A percentile compares a stretch with the other conserved stretches of the same genome.
Evolutionary conservation across 2,329 filamentous ascomycete species (phyloP).

Genomic region (Ophioceras dolichostomum): DNA sequence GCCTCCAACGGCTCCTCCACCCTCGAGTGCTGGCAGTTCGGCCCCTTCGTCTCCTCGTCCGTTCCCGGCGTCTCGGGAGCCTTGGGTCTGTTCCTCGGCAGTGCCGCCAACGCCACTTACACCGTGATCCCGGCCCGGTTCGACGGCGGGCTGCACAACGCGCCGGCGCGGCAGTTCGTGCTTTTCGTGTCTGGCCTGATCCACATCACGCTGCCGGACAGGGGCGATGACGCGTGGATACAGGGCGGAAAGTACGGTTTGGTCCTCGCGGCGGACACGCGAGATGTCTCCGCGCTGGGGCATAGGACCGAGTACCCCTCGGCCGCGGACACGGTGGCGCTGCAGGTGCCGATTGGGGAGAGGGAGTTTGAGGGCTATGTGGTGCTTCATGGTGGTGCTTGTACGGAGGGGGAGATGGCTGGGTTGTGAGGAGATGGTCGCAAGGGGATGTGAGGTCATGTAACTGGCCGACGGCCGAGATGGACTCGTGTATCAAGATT

Average conservation of each 20-base stretch:
- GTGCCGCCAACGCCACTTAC: constrained; percentile 19
- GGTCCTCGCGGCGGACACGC: constrained; percentile 28
- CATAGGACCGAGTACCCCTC: constrained; percentile 28
- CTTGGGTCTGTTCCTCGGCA: constrained; percentile 17
- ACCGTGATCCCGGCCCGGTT: constrained; percentile 21
- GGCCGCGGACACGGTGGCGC: constrained; percentile 19
- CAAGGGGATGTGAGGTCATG: neutral
- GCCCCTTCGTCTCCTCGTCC: constrained; percentile 18
- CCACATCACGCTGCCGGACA: constrained; percentile 26
- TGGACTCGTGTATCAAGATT: too few relatives aligned
- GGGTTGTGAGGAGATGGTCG: neutral
- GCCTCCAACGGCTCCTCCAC: constrained; percentile 22
- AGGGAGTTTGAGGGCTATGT: neutral
- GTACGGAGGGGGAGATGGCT: constrained; percentile 1
- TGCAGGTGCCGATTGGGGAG: constrained; percentile 20
- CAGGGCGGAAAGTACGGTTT: constrained; percentile 25
- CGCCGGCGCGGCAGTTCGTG: constrained; percentile 26
- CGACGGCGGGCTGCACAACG: constrained; percentile 26
- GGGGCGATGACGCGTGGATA: constrained; percentile 21
- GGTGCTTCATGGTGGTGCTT: neutral
- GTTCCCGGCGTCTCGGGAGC: constrained; percentile 20
- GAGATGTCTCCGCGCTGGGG: constrained; percentile 22
- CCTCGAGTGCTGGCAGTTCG: constrained; percentile 32
- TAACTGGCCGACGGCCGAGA: too few relatives aligned
- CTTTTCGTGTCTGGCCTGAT: neutral